Evolutionary conservation across 1,139 yeast genomes (phyloP).

Genomic region (Saccharomyces hybrid): DNA sequence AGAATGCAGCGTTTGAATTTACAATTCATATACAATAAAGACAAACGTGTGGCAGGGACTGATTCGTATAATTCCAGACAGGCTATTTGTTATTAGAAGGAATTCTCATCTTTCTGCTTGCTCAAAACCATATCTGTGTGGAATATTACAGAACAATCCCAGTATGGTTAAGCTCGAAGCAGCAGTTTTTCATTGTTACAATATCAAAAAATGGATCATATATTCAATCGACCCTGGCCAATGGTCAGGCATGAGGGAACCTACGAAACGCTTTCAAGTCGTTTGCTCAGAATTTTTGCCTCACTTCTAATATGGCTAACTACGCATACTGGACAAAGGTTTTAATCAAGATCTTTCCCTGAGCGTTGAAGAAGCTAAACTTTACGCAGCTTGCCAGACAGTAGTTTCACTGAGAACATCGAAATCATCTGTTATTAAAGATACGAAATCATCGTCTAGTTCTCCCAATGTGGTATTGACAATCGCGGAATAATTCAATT

Average conservation of each 20-base stretch:
- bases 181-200: not conserved
- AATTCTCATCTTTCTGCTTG: not conserved
- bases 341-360: too few relatives aligned
- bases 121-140: not conserved
- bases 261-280: not conserved
- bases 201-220: not conserved
- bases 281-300: not conserved
- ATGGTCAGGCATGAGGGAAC: not conserved
- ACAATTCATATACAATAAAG: not conserved
- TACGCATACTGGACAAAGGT: too few relatives aligned
- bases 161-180: not conserved
- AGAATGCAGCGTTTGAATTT: not conserved
- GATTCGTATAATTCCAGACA: not conserved
- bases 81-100: not conserved
- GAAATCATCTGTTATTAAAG: not conserved
- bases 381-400: not conserved
- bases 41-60: not conserved
- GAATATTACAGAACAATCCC: not conserved
- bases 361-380: not conserved
- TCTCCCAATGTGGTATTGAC: not conserved
- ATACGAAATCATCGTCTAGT: not conserved
- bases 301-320: not conserved
- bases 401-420: not conserved
- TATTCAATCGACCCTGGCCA: not conserved
- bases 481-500: not conserved